These are phyloP conservation scores for Dactylellina leptospora DNA, from an alignment of 2,329 filamentous ascomycete species.

Conservation along the genomic window DNA sequence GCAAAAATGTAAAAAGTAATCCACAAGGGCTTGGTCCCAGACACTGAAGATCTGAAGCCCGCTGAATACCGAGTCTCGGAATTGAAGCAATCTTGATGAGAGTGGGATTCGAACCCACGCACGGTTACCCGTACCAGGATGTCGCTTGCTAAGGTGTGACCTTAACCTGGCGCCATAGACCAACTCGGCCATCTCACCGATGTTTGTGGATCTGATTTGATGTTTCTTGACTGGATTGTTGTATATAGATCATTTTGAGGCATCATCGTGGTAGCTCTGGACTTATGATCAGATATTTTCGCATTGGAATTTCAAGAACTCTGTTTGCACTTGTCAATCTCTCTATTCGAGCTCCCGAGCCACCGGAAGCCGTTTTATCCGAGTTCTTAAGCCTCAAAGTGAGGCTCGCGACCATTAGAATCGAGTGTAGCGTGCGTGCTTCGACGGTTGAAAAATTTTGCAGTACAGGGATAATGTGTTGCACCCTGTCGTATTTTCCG, in stretches of 20 bases:
- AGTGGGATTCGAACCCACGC: conserved; percentile 54
- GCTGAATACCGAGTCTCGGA: not conserved
- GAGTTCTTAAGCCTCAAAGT: too few species aligned
- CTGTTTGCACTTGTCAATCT: too few species aligned
- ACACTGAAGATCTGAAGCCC: not conserved
- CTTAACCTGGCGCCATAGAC: conserved; percentile 54
- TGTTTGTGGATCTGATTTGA: conserved; percentile 37
- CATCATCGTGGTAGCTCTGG: too few species aligned
- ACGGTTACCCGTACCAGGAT: conserved; percentile 54
- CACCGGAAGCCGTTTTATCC: too few species aligned
- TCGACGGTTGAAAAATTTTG: conserved; percentile 25
- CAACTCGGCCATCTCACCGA: conserved; percentile 54
- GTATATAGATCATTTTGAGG: conserved; percentile 13
- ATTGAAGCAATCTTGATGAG: conserved; percentile 48
- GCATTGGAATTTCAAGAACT: too few species aligned
- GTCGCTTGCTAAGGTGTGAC: conserved; percentile 51
- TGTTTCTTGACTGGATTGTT: conserved; percentile 1
- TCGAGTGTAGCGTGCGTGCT: too few species aligned
- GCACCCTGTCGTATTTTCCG: conserved; percentile 51
- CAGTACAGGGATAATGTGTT: conserved; percentile 42
- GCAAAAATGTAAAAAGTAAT: not conserved
- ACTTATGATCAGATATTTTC: too few species aligned
- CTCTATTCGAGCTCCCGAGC: too few species aligned
- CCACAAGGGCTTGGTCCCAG: conserved; percentile 4
- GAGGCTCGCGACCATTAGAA: too few species aligned